phyloP scores from a whole-genome alignment of 139 green algal genomes.

The Nannochloris sp. region DNA sequence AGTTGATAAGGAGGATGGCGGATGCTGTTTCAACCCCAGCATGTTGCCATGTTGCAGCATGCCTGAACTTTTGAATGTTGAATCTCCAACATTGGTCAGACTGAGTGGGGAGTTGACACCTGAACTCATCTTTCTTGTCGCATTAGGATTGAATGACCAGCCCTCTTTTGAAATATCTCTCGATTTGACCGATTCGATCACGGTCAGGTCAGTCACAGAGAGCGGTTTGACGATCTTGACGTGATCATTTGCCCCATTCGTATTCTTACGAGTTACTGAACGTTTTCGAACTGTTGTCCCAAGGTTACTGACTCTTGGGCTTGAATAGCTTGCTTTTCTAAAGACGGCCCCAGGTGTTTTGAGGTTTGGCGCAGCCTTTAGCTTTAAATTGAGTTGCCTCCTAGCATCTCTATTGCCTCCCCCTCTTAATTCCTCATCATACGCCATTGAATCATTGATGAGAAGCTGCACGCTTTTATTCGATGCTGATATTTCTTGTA shows the following conservation, averaged over 20 bases:
- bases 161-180: not conserved
- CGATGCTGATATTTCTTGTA: not conserved
- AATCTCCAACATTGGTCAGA: not conserved
- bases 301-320: too few relatives aligned
- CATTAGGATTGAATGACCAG: not conserved
- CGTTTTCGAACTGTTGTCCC: not conserved
- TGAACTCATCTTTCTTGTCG: not conserved
- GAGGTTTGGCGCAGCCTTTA: not conserved
- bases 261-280: not conserved
- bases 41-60: too few relatives aligned
- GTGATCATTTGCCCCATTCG: conserved; percentile 1
- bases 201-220: not conserved
- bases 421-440: not conserved
- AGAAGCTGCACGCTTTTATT: not conserved
- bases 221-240: not conserved
- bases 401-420: not conserved
- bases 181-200: not conserved
- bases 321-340: too few relatives aligned
- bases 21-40: too few relatives aligned
- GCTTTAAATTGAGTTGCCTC: not conserved
- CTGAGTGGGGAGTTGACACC: not conserved
- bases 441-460: not conserved
- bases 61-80: not conserved
- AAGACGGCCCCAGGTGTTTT: not conserved
- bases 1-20: too few relatives aligned